Base-by-base conservation (phyloP, 2,329 filamentous ascomycete species). In the Chaetothyriales sp. region DNA sequence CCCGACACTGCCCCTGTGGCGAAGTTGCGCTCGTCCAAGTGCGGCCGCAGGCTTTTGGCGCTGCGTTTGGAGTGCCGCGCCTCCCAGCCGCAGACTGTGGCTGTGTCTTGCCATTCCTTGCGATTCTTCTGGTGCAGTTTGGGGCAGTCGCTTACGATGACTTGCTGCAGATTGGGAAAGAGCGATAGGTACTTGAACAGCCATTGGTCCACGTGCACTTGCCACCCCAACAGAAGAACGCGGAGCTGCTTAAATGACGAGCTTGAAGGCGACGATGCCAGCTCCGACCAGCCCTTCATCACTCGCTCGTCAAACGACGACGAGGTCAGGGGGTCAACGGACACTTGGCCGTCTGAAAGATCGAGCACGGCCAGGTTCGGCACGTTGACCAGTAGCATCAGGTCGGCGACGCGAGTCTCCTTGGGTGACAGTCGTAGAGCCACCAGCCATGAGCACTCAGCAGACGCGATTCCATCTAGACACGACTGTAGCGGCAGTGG, bases 361-460 rank as follows among this genome's bases (percentile, higher is more conserved):
- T 71, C 67, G 46, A 72, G 53, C 1, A 66, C 66, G 15, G 65
- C 62, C 20, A 72, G 53, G 51, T 71, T 72, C 36, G 55, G 62
- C 26, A 72, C 59, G 5, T 59, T 62, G 20, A 65, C 59, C 12
- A 72, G 59, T 5, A 63, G 60, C 10, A 70, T 64, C 1, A 72
- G 59, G 25, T 70, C 69, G 15, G 62, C 54, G 0, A 63, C 57
- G 18, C 57, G 55, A 19, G 62, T 59, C 50, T 62, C 59, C 39
- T 62, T 59, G 2, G 62, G 62, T 9, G 61, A 64, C 7, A 72
- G 36, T 4, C 62, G 65, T 19, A 72, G 51, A 15, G 63, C 56
- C 6, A 62, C 60, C 12, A 62, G 57, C 70, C 69, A 72, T 46
- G 51, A 51, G 36, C 62, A 43, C 22, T 52, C 45, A 2, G 61